These are phyloP conservation scores for Irpex sp. DNA, from an alignment of 1,284 basidiomycete genomes.

Conservation along the genomic window DNA sequence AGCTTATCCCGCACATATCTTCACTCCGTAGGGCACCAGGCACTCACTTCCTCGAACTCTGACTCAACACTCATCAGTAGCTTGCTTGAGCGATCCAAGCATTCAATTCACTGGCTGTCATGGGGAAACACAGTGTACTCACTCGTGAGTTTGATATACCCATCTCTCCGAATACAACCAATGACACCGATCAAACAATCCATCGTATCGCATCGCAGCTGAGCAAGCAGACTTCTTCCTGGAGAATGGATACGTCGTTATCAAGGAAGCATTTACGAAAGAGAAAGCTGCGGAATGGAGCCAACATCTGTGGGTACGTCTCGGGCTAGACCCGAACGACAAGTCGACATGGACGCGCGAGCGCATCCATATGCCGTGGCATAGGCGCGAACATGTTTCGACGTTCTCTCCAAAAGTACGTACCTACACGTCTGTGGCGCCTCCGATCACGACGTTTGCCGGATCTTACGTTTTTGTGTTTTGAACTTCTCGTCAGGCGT, in stretches of 20 bases:
- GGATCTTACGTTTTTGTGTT: background rate
- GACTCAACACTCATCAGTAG: background rate
- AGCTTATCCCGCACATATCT: background rate
- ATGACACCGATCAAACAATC: background rate
- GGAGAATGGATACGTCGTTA: constrained; percentile 50
- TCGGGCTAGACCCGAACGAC: constrained; percentile 49
- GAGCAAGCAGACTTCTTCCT: constrained; percentile 54
- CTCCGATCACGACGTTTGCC: background rate
- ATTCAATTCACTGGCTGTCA: constrained; percentile 11
- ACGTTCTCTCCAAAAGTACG: constrained; percentile 51
- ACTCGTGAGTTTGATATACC: constrained; percentile 20
- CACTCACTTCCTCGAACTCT: background rate
- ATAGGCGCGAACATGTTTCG: constrained; percentile 40
- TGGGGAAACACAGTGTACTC: constrained; percentile 21
- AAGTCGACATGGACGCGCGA: constrained; percentile 52
- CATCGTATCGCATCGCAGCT: constrained; percentile 21
- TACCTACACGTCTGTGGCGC: background rate
- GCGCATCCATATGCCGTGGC: constrained; percentile 55
- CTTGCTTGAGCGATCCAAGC: background rate
- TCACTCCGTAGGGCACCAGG: background rate
- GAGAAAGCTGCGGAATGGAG: constrained; percentile 49
- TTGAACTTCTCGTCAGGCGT: constrained; percentile 34
- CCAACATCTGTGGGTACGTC: constrained; percentile 46
- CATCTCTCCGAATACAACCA: background rate
- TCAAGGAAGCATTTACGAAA: constrained; percentile 50